Percentiles rank a stretch among this genome's conserved stretches.
These are phyloP conservation scores for Pythium angustatum DNA, from an alignment of 352 stramenopile genomes.

Conservation along the genomic window DNA sequence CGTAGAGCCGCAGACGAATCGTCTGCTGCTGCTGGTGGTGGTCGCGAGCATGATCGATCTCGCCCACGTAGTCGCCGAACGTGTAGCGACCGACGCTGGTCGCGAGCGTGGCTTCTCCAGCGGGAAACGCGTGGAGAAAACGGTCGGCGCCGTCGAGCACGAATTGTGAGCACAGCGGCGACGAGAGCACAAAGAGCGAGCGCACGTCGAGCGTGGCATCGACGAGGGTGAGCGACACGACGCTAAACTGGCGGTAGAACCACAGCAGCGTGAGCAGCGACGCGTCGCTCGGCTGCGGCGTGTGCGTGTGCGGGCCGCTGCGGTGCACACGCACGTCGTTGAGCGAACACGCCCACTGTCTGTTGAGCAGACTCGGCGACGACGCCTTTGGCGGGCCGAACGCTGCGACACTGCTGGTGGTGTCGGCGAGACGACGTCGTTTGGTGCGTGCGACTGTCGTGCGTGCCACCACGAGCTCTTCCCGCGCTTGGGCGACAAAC, in stretches of 20 bases:
- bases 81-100: slow-evolving; percentile 9
- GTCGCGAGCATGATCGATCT: too few species aligned
- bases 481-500: slow-evolving; percentile 24
- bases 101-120: slow-evolving; percentile 17
- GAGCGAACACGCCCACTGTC: slow-evolving; percentile 14
- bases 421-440: not conserved
- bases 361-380: not conserved
- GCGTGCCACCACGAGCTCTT: slow-evolving; percentile 1
- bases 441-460: not conserved
- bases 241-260: slow-evolving; percentile 19
- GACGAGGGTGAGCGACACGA: not conserved
- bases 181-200: slow-evolving; percentile 12
- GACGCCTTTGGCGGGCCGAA: not conserved
- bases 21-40: too few species aligned
- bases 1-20: slow-evolving; percentile 16
- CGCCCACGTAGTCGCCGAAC: slow-evolving; percentile 22
- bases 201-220: slow-evolving; percentile 2
- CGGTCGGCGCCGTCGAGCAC: slow-evolving; percentile 16
- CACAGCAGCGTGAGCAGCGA: slow-evolving; percentile 15
- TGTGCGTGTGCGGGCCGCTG: not conserved
- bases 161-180: slow-evolving; percentile 11
- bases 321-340: slow-evolving; percentile 5
- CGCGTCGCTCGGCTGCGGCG: slow-evolving; percentile 1
- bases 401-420: too few species aligned
- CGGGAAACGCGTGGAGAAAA: slow-evolving; percentile 12